Percentiles rank a stretch among this genome's conserved stretches.
Conservation (phyloP, 2,329 filamentous ascomycete species). For the Exophiala calicioides region DNA sequence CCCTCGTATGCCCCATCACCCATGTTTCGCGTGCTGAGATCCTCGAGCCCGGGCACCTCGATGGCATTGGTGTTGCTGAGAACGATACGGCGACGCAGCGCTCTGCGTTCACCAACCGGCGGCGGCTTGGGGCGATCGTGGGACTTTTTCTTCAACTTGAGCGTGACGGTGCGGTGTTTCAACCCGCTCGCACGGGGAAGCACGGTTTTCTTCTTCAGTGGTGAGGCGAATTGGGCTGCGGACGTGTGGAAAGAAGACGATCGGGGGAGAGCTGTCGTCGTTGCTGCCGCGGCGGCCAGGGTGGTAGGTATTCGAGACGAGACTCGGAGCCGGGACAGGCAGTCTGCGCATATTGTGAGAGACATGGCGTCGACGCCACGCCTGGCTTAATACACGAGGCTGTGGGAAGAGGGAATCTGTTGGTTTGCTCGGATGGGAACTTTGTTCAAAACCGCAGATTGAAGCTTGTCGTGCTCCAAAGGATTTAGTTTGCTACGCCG, state of each 20-base stretch:
- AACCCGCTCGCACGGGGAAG: background rate
- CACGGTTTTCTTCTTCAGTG: slow-evolving; percentile 52
- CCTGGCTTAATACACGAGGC: too few species aligned
- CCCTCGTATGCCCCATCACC: slow-evolving; percentile 59
- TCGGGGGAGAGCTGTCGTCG: slow-evolving; percentile 7
- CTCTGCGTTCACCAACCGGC: slow-evolving; percentile 77
- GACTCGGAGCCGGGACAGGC: slow-evolving; percentile 24
- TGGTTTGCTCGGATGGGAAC: too few species aligned
- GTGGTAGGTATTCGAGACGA: slow-evolving; percentile 1
- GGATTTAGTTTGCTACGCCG: too few species aligned
- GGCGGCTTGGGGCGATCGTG: slow-evolving; percentile 57
- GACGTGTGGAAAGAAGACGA: slow-evolving; percentile 47
- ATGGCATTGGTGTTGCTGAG: slow-evolving; percentile 94
- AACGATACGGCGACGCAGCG: slow-evolving; percentile 81
- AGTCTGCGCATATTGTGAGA: slow-evolving; percentile 24
- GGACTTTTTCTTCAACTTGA: slow-evolving; percentile 49
- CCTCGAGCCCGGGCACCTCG: slow-evolving; percentile 67
- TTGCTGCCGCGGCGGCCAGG: slow-evolving; percentile 3
- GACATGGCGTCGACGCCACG: slow-evolving; percentile 17
- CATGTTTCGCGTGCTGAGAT: slow-evolving; percentile 60
- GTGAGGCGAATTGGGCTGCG: slow-evolving; percentile 39
- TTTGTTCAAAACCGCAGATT: too few species aligned
- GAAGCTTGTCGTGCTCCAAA: too few species aligned
- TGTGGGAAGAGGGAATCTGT: too few species aligned
- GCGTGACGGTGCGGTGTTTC: slow-evolving; percentile 26